Base-by-base conservation (phyloP, 1,139 yeast genomes). In the Pichia kudriavzevii region DNA sequence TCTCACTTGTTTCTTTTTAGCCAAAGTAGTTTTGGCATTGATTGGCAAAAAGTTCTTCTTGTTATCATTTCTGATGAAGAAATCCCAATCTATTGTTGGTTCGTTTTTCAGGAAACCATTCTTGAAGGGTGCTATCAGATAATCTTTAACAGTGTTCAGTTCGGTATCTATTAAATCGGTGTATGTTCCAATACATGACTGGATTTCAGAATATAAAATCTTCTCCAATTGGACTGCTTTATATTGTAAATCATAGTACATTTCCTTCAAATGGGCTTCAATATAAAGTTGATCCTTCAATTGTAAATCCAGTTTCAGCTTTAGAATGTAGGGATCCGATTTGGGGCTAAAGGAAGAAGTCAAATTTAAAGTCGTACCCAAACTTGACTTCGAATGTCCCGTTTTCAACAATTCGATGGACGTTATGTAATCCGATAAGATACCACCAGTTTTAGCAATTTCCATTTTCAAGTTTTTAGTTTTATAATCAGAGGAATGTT, bases 211-310 rank as follows among this genome's bases (percentile, higher is more conserved):
- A 31, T 72, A 82, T 16, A 81, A 69, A 43, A 81, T 80, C 43
- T 75, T 70, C 50, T 81, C 91, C 44, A 81, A 61, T 52, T 78
- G 79, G 40, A 79, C 69, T 18, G 84, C 81, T n/a, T 84, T 74
- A 28, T 65, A 67, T 56, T 81, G 91, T 42, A 81, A 60, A 52
- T 79, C 81, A 40, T 72, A 66, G 49, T 70, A 81, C 1, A 84
- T 82, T 45, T 79, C 85, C 53, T 77, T 76, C 36, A 81, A 59
- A 50, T 76, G 78, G 44, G 73, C 75, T 53, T 81, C 93, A 49
- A 79, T 82, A 32, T 68, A 64, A 30, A 81, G 51, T 53, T 81
- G 91, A 46, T 69, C 68, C 48, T 76, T 78, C 52, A 81, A 60
- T 56, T 80, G 91, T 39, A 77, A 58, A 49, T 80, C 88, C 42